Evolutionary conservation across 768 basidiomycete genomes (phyloP), one percentile per base, ranked within the genome.

Genomic region (Bullera alba): DNA sequence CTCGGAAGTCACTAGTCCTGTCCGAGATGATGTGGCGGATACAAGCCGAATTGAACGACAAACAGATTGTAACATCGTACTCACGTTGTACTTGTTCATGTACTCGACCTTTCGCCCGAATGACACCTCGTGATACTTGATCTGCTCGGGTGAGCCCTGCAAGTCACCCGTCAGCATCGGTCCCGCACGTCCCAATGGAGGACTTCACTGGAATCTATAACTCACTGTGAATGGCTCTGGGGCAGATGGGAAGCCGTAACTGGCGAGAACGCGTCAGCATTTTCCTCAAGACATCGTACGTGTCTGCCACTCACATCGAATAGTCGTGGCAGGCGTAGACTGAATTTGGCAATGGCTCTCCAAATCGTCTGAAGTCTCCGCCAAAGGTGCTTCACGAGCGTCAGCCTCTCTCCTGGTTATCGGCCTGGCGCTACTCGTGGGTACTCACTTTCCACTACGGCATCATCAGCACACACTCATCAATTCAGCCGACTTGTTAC

Each of bases 251-350:
- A 87, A 87, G 0, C 85, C 86, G 67, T 79, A 87, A n/a, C 73
- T 62, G 28, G 29, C 4, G 10, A 32, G 8, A 8, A 7, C 10
- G 19, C 2, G 21, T 57, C n/a, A 48, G 47, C 53, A 12, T 32
- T 14, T 28, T 6, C 10, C 16, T 28, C 28, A 1, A 12, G 28
- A 19, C 10, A 42, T 16, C 17, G 32, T 17, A 1, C 45, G 7
- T 5, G 30, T 21, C 17, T 12, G 19, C 4, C 0, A 58, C 57
- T 32, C 34, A 67, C 55, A 36, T 56, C 12, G 81, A 79, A 68
- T 85, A 86, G 69, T 87, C 86, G 64, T 87, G 85, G 57, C 86
- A 85, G 35, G 84, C 79, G 67, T 85, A 87, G 12, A 80, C 84
- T 6, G 81, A 81, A 64, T 87, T 88, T 3, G 77, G 76, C 80